Base-by-base conservation (phyloP, 1,139 yeast species). In the Petasospora rhodanensis region DNA sequence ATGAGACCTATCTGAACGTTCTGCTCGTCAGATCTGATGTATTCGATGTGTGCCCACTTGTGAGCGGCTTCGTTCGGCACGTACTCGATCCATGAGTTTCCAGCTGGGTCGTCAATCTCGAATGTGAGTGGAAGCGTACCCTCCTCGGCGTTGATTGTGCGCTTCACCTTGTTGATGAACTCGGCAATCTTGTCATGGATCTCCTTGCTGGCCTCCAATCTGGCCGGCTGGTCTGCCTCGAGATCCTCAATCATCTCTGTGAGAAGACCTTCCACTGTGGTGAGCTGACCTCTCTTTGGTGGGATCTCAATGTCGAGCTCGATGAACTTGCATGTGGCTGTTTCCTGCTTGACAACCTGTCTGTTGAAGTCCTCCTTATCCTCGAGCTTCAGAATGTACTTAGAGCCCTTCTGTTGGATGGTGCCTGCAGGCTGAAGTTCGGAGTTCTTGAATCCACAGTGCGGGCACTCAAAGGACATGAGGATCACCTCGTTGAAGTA, bases 401-500 rank as follows among this genome's bases (percentile, higher is more conserved):
- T 74, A 20, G 82, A 62, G 19, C 97, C 99, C 61, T 85, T 85
- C 52, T 83, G 93, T 46, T 89, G 93, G 38, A 84, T 81, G 40
- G 73, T 75, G 7, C 94, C 81, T 10, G 98, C 99, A 14, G 96
- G 83, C 64, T 93, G 98, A 47, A 93, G 76, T 61, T 93, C 98
- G 30, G 87, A 76, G 66, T 87, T 91, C 58, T 81, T 83, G 55
- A 86, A 76, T 2, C 86, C 84, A 66, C 99, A 93, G 59, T 89
- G 96, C 25, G 94, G 91, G 62, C 99, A 93, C 46, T 79, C 84
- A 59, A 93, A 93, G 2, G 97, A 89, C 95, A 91, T 91, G 42
- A 93, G 60, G 38, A 93, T 85, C 40, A 93, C 77, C 59, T 93
- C 97, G 48, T 91, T 70, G 64, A 93, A 93, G 52, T 68, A 87